Evolutionary conservation across 352 stramenopile species (phyloP), one percentile per base, ranked within the genome.

Genomic region (Phytophthora citrophthora): DNA sequence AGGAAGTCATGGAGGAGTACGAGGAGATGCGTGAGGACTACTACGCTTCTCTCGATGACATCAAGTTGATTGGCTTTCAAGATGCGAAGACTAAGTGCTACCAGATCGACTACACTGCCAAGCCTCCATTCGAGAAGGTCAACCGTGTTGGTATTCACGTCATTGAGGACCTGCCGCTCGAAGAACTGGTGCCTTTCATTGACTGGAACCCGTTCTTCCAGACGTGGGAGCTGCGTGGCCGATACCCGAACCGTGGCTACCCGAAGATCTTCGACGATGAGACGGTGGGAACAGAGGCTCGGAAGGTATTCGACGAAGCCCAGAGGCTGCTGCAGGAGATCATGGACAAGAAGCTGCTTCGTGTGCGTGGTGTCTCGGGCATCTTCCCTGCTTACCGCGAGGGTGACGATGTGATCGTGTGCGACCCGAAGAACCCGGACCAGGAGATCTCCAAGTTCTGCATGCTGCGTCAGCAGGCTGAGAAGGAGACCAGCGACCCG

Each of bases 141-240:
- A 96, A 92, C 43, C 86, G 84, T n/a, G 64, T 97, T 39, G 93
- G 93, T 40, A 68, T 96, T 7, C 91, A 86, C 44, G 76, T 98
- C 3, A 86, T 98, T 40, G 88, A 97, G 50, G 73, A 91, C 52
- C 74, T 97, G 32, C 76, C 76, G 9, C 66, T 99, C 6, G 79
- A 94, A 58, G 84, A 97, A 44, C 73, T 98, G 29, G 83, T 98
- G 16, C 93, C 94, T n/a, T 98, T 96, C 75, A 99, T 99, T 62
- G 97, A 99, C 73, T 99, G 97, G 97, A 99, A 99, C 70, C 96
- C 97, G 12, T 99, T 99, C 77, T 99, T 99, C 83, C 96, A 99
- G 80, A 99, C 94, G 27, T 99, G 96, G 96, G 96, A 99, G 68
- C 80, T 99, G 40, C 84, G 97, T 56, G 97, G 96, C 20, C 90